These are phyloP conservation scores for Zygotorulaspora florentina DNA, from an alignment of 805 yeast species.

Conservation along the genomic window DNA sequence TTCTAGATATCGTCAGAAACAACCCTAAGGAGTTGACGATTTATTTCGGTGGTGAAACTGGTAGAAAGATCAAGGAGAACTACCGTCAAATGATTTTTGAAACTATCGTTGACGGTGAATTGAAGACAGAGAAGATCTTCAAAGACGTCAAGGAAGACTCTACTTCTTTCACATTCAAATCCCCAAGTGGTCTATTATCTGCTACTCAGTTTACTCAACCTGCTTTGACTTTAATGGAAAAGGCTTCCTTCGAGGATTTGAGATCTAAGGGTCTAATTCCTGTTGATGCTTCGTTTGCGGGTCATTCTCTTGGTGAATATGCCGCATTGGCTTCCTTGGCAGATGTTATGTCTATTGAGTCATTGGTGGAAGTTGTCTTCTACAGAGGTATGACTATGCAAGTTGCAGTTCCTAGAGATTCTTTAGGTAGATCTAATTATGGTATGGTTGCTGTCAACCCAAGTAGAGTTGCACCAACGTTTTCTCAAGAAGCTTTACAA, in stretches of 20 bases:
- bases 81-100: slow-evolving; percentile 97
- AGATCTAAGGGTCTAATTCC: slow-evolving; percentile 94
- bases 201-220: slow-evolving; percentile 99
- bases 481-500: slow-evolving; percentile 88
- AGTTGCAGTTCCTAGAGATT: slow-evolving; percentile 98
- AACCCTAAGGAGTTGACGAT: slow-evolving; percentile 94
- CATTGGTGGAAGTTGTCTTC: slow-evolving; percentile 94
- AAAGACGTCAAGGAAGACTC: slow-evolving; percentile 81
- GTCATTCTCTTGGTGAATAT: slow-evolving; percentile 98
- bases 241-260: slow-evolving; percentile 97
- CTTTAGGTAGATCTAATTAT: slow-evolving; percentile 90
- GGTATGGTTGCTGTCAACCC: slow-evolving; percentile 99
- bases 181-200: slow-evolving; percentile 91
- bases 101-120: slow-evolving; percentile 79
- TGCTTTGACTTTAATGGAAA: slow-evolving; percentile 98
- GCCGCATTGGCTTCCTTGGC: slow-evolving; percentile 96
- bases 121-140: slow-evolving; percentile 91
- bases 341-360: slow-evolving; percentile 98
- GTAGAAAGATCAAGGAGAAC: slow-evolving; percentile 90
- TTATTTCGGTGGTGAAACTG: slow-evolving; percentile 97
- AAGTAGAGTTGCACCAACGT: slow-evolving; percentile 81
- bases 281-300: slow-evolving; percentile 90
- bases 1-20: slow-evolving; percentile 88
- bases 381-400: slow-evolving; percentile 99
- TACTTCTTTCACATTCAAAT: slow-evolving; percentile 79